Percentiles rank a stretch among this genome's conserved stretches.
Conservation (phyloP, 2,329 filamentous ascomycete genomes). For the Aspergillus sp. region DNA sequence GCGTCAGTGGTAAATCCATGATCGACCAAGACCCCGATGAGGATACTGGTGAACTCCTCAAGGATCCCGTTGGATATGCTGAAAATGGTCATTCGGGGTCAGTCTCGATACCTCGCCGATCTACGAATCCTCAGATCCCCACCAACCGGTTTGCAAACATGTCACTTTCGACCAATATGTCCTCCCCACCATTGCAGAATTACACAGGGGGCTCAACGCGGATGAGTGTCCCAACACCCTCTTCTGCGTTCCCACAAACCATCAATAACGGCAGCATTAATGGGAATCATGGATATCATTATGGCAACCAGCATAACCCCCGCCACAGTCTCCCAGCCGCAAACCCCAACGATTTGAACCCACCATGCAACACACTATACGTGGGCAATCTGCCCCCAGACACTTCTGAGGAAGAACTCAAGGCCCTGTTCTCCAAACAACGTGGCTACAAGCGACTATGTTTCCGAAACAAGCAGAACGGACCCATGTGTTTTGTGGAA, state of each 20-base stretch:
- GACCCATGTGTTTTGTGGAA: constrained; percentile 98
- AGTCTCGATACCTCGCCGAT: constrained; percentile 50
- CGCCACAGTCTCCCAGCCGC: constrained; percentile 73
- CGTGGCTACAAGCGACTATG: constrained; percentile 93
- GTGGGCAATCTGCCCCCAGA: constrained; percentile 94
- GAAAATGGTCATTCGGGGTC: constrained; percentile 58
- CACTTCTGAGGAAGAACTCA: constrained; percentile 91
- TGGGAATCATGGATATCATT: constrained; percentile 50
- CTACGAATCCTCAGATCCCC: constrained; percentile 68
- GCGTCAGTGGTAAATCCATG: constrained; percentile 56
- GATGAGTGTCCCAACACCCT: constrained; percentile 47
- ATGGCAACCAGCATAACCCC: constrained; percentile 54
- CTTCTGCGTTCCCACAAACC: constrained; percentile 55
- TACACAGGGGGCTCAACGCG: constrained; percentile 48
- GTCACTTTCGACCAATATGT: constrained; percentile 65
- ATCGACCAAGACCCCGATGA: constrained; percentile 62
- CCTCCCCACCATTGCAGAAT: constrained; percentile 52
- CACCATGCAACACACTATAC: constrained; percentile 95
- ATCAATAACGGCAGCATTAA: constrained; percentile 46
- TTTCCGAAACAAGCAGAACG: constrained; percentile 90
- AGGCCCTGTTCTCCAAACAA: constrained; percentile 86
- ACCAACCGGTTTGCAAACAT: constrained; percentile 64
- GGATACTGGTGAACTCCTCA: constrained; percentile 58
- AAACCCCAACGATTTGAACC: constrained; percentile 93
- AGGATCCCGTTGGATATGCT: constrained; percentile 62